Evolutionary conservation across 2,329 filamentous ascomycete genomes (phyloP).

Genomic region (Colletotrichum ledebouriae): DNA sequence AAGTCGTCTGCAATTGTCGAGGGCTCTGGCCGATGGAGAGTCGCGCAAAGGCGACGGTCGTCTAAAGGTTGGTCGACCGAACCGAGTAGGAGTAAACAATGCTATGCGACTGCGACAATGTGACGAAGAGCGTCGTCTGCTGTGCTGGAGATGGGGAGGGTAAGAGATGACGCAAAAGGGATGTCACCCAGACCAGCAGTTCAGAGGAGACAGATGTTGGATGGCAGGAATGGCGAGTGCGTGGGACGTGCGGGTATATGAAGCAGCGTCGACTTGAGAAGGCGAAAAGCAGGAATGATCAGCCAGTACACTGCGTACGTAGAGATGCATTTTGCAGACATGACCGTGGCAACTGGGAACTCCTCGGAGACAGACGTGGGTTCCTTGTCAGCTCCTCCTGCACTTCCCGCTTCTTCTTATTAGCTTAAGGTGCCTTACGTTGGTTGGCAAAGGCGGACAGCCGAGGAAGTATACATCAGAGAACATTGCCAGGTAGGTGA

Average conservation of each 20-base stretch:
- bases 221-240: slow-evolving; percentile 15
- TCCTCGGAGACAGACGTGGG: neutral
- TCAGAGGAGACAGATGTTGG: slow-evolving; percentile 16
- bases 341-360: too few species aligned
- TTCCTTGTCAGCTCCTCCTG: neutral
- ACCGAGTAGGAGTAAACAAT: neutral
- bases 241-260: slow-evolving; percentile 39
- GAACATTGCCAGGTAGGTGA: neutral
- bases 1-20: neutral
- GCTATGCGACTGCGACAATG: slow-evolving; percentile 18
- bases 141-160: neutral
- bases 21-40: neutral
- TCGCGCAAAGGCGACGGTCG: slow-evolving; percentile 4
- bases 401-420: too few species aligned
- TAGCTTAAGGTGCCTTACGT: too few species aligned
- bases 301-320: neutral
- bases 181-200: slow-evolving; percentile 2
- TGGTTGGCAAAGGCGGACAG: too few species aligned
- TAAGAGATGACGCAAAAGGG: neutral
- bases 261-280: slow-evolving; percentile 5
- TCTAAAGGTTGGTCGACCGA: slow-evolving; percentile 7
- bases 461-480: neutral
- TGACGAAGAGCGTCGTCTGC: neutral
- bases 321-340: neutral
- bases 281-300: slow-evolving; percentile 23